Conservation (phyloP, 169 alveolate genomes). For the Cryptosporidium viatorum region DNA sequence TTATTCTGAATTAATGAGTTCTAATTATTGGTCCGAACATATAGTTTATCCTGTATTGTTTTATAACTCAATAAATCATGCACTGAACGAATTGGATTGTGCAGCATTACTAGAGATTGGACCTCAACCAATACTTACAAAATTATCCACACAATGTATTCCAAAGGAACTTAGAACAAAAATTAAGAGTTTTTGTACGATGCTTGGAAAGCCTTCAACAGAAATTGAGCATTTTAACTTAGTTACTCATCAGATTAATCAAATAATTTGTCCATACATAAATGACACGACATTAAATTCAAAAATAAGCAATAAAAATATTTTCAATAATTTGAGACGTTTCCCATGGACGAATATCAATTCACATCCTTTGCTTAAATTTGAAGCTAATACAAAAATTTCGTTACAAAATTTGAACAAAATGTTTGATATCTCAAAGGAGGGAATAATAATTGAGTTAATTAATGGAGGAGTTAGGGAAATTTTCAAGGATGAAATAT, state of each 20-base stretch:
- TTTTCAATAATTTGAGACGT: slow-evolving; percentile 30
- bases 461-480: slow-evolving; percentile 49
- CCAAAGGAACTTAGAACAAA: slow-evolving; percentile 22
- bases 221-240: slow-evolving; percentile 17
- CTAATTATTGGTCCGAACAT: slow-evolving; percentile 67
- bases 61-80: slow-evolving; percentile 37
- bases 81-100: slow-evolving; percentile 5
- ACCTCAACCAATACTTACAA: slow-evolving; percentile 59
- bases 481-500: slow-evolving; percentile 13
- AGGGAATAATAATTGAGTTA: slow-evolving; percentile 22
- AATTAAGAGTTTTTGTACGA: neutral
- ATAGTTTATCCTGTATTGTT: slow-evolving; percentile 49
- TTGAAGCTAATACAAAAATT: neutral
- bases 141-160: slow-evolving; percentile 25
- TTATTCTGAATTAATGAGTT: neutral
- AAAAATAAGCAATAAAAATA: neutral
- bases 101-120: slow-evolving; percentile 35
- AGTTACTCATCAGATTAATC: neutral
- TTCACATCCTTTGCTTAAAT: slow-evolving; percentile 31
- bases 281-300: neutral
- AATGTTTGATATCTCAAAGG: neutral
- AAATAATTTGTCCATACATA: neutral
- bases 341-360: slow-evolving; percentile 42
- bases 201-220: slow-evolving; percentile 27
- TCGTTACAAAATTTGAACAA: neutral